phyloP scores from a whole-genome alignment of 148 eudicot genomes.

The Chenopodium formosanum region DNA sequence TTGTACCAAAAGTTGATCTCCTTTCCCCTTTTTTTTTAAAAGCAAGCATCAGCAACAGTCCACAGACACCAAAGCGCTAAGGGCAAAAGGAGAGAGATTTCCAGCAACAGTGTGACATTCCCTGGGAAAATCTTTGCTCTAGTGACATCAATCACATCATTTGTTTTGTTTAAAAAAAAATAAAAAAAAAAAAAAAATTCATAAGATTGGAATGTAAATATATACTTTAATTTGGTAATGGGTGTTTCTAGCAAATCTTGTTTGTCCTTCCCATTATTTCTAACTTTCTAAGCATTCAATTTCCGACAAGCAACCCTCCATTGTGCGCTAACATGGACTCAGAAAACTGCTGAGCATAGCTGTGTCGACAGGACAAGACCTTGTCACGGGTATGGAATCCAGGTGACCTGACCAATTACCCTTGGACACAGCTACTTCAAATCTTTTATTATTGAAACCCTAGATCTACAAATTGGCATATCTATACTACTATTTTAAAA shows the following conservation, averaged over 20 bases:
- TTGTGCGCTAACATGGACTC: neutral
- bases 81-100: neutral
- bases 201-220: neutral
- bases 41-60: neutral
- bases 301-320: neutral
- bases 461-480: too few species aligned
- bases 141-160: neutral
- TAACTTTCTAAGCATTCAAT: neutral
- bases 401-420: too few species aligned
- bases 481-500: too few species aligned
- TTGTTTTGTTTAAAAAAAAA: too few species aligned
- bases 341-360: too few species aligned
- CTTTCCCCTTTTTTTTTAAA: neutral
- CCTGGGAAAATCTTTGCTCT: neutral
- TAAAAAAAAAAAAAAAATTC: neutral
- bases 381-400: too few species aligned
- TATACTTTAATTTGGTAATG: neutral
- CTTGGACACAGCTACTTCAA: too few species aligned
- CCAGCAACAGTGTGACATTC: neutral
- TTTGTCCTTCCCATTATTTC: neutral
- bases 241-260: neutral
- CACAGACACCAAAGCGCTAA: neutral
- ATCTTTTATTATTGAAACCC: too few species aligned
- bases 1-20: neutral
- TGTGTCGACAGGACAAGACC: too few species aligned